These are phyloP conservation scores for Polyplosphaeria fusca DNA, from an alignment of 495 filamentous ascomycete species.

Conservation along the genomic window DNA sequence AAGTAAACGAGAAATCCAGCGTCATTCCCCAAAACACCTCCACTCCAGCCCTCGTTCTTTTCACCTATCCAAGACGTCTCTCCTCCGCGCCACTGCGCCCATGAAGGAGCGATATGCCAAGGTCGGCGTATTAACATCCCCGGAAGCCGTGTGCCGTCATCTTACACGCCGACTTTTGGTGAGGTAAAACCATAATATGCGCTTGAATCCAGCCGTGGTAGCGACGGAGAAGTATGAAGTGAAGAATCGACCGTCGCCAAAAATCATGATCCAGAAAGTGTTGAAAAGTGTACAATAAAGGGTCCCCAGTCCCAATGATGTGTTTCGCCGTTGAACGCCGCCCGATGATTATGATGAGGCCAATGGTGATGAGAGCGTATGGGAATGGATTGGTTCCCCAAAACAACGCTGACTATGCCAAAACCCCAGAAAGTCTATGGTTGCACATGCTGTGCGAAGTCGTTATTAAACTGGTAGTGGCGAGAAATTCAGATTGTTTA, in stretches of 20 bases:
- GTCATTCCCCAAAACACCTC: too few relatives aligned
- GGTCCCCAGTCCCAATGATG: neutral
- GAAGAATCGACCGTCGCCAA: neutral
- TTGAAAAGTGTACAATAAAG: neutral
- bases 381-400: neutral
- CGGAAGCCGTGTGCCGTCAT: neutral
- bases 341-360: constrained; percentile 21
- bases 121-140: neutral
- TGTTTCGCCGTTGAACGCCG: constrained; percentile 15
- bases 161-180: neutral
- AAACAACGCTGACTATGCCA: constrained; percentile 25
- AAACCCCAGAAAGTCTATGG: constrained; percentile 1
- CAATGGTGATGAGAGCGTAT: constrained; percentile 7
- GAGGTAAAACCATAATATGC: neutral
- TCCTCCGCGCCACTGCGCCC: neutral
- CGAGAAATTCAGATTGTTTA: constrained; percentile 1
- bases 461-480: neutral
- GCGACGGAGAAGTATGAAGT: neutral
- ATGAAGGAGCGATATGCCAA: neutral
- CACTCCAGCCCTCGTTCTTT: too few relatives aligned
- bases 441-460: neutral
- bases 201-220: neutral
- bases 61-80: too few relatives aligned
- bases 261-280: neutral
- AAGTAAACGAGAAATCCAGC: too few relatives aligned